Percentiles rank a stretch among this genome's conserved stretches.
Conservation (phyloP, 23 red algal genomes). For the Cyanidium caldarium region DNA sequence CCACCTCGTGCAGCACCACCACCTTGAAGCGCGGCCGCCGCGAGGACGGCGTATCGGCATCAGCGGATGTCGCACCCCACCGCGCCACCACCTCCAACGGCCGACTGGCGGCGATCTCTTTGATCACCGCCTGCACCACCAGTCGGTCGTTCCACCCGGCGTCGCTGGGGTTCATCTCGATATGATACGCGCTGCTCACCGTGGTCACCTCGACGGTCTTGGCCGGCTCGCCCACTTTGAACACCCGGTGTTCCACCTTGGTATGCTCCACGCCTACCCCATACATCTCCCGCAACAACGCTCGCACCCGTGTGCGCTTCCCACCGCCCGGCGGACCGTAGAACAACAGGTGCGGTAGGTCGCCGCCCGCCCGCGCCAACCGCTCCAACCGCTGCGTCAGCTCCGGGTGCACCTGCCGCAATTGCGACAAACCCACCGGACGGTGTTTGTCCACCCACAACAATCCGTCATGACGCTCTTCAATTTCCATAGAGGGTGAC, state of each 20-base stretch:
- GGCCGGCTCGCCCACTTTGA: slow-evolving; percentile 55
- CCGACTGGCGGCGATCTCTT: slow-evolving; percentile 77
- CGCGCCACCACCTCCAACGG: slow-evolving; percentile 24
- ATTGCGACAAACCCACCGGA: slow-evolving; percentile 26
- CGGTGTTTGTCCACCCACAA: slow-evolving; percentile 95
- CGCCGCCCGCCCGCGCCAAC: slow-evolving; percentile 11
- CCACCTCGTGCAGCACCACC: slow-evolving; percentile 84
- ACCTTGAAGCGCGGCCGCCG: slow-evolving; percentile 59
- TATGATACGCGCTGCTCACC: slow-evolving; percentile 61
- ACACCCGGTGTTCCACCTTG: slow-evolving; percentile 58
- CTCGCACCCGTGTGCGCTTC: slow-evolving; percentile 61
- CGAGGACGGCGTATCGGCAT: background rate
- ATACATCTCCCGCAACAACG: slow-evolving; percentile 48
- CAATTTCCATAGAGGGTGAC: too few species aligned
- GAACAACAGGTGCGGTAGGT: slow-evolving; percentile 88
- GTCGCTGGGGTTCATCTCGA: slow-evolving; percentile 95
- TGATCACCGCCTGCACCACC: slow-evolving; percentile 84
- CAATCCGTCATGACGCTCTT: slow-evolving; percentile 10
- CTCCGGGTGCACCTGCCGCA: slow-evolving; percentile 27
- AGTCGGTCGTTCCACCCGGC: slow-evolving; percentile 68
- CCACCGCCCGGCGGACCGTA: slow-evolving; percentile 90
- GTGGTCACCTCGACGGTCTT: slow-evolving; percentile 71
- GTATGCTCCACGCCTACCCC: slow-evolving; percentile 49
- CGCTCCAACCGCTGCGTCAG: slow-evolving; percentile 37
- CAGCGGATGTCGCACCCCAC: background rate